Base-by-base conservation (phyloP, 23 red algal species). In the Gracilaria caudata region DNA sequence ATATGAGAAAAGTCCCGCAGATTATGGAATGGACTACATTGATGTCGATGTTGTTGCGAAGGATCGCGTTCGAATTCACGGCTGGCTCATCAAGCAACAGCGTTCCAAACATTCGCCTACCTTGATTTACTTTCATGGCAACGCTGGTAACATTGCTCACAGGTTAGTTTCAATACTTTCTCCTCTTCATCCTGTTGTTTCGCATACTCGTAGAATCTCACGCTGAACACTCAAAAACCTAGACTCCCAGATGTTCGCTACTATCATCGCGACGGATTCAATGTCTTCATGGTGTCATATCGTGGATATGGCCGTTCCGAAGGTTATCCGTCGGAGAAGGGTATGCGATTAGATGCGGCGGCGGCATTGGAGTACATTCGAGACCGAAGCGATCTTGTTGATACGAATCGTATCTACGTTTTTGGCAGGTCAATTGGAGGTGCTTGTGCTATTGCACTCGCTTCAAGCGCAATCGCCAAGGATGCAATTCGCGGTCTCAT, bases 41-140 rank as follows among this genome's bases (percentile, higher is more conserved):
- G 95, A 98, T 84, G 92, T 92, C 4, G 61, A 83, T 45, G 32
- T 98, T 13, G 43, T 83, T 13, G 74, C 95, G 2, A 56, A 38
- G 19, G 95, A 98, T 84, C 53, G 82, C 16, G 85, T 86, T 30
- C 64, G 77, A 51, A 57, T 98, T 58, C 95, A 98, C 71, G 84
- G 64, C 6, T 98, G 95, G 95, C 87, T 98, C 14, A 76, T 98
- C 51, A 56, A 61, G 17, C 86, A 86, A 66, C 34, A 70, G n/a
- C 20, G 68, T 45, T n/a, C 88, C n/a, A 68, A 49, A 0, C 43
- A 73, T 21, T 73, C 84, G 21, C 53, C 92, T 45, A 98, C 95
- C 28, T 38, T 98, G 28, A 20, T 98, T 28, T 98, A 98, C 51
- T 98, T 98, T 70, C 95, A 98, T 68, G 95, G 95, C 29, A 98